phyloP scores from a whole-genome alignment of 106 monocot genomes.

The Vanilla planifolia region DNA sequence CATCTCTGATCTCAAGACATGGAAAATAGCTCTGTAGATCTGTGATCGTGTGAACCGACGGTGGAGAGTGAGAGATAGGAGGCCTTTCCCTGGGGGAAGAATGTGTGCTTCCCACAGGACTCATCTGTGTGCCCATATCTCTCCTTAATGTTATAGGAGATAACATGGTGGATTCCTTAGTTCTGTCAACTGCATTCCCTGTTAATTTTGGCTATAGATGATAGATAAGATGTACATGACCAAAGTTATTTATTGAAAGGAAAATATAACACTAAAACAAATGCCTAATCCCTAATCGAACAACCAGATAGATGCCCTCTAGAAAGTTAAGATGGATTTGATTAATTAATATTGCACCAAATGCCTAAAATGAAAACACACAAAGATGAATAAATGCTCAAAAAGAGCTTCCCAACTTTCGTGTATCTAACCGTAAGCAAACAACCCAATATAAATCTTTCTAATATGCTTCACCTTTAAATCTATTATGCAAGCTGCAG shows the following conservation, averaged over 20 bases:
- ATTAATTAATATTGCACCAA: no score
- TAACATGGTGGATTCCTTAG: slow-evolving; percentile 13
- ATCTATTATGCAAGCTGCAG: no score
- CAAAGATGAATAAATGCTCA: no score
- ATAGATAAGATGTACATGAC: not conserved
- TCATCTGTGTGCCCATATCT: slow-evolving; percentile 91
- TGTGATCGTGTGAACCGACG: slow-evolving; percentile 29
- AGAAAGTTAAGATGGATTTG: no score
- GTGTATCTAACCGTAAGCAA: no score
- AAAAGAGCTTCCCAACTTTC: no score
- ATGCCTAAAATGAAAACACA: no score
- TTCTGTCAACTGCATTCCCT: slow-evolving; percentile 43
- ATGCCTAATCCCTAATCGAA: no score
- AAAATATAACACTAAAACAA: no score
- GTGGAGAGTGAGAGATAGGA: slow-evolving; percentile 25
- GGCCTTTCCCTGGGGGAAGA: slow-evolving; percentile 54
- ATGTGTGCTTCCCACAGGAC: slow-evolving; percentile 47
- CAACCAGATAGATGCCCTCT: no score
- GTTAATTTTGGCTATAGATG: not conserved
- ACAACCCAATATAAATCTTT: no score
- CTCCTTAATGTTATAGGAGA: slow-evolving; percentile 44
- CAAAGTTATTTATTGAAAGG: not conserved
- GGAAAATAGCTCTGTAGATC: slow-evolving; percentile 40
- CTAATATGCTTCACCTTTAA: no score
- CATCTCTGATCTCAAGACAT: slow-evolving; percentile 78